Evolutionary conservation across 768 basidiomycete species (phyloP).

Genomic region (Tulasnella sp.): DNA sequence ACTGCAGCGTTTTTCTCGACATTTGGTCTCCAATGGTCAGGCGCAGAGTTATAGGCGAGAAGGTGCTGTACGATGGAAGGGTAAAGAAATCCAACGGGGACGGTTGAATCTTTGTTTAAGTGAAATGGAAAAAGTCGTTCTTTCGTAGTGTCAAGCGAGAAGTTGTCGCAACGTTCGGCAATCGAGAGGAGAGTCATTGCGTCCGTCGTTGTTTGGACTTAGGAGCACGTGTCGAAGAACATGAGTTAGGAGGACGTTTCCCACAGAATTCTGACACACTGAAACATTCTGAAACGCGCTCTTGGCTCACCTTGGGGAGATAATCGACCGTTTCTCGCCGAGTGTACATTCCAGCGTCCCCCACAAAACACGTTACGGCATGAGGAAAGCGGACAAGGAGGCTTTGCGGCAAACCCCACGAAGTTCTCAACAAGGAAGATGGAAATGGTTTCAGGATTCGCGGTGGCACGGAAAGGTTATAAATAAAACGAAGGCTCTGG

Average conservation of each 20-base stretch:
- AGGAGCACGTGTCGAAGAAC: too few species aligned
- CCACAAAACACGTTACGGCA: too few species aligned
- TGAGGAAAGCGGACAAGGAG: too few species aligned
- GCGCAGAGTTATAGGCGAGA: constrained; percentile 42
- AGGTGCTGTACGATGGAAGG: constrained; percentile 36
- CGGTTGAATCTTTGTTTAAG: constrained; percentile 49
- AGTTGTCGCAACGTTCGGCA: constrained; percentile 70
- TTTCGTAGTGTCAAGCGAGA: constrained; percentile 42
- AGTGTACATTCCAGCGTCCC: too few species aligned
- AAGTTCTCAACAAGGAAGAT: not conserved
- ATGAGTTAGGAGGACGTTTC: too few species aligned
- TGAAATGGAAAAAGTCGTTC: constrained; percentile 53
- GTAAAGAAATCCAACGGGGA: constrained; percentile 48
- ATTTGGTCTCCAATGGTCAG: constrained; percentile 46
- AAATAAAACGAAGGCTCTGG: not conserved
- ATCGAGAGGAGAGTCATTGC: constrained; percentile 16
- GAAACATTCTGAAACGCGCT: too few species aligned
- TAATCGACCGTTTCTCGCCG: too few species aligned
- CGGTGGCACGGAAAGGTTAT: not conserved
- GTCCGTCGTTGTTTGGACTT: not conserved
- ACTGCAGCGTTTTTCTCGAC: constrained; percentile 35
- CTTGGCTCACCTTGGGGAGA: too few species aligned
- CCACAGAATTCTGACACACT: not conserved
- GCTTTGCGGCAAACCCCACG: not conserved
- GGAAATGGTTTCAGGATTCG: not conserved